Evolutionary conservation across 306 rosid genomes (phyloP).

Genomic region (Casuarina glauca): DNA sequence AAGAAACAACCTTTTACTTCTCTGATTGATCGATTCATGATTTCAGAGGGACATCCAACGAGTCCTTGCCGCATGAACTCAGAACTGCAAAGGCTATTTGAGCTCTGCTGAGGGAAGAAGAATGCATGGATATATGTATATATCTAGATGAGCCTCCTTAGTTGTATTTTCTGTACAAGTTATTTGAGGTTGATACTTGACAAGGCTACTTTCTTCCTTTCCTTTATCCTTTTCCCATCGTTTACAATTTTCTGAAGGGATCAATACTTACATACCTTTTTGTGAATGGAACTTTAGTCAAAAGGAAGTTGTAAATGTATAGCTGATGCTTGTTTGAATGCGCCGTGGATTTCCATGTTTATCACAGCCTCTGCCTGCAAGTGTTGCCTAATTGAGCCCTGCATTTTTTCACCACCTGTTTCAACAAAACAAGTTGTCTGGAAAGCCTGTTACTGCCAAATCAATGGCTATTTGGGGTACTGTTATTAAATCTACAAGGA

Average conservation of each 20-base stretch:
- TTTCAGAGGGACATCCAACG: slow-evolving; percentile 89
- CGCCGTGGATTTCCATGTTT: too few relatives aligned
- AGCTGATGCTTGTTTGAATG: too few relatives aligned
- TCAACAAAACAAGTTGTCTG: too few relatives aligned
- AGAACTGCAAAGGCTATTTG: slow-evolving; percentile 8
- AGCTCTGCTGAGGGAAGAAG: slow-evolving; percentile 12
- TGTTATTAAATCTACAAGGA: too few relatives aligned
- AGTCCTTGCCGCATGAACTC: slow-evolving; percentile 68
- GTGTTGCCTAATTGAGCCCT: too few relatives aligned
- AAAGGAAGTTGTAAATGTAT: too few relatives aligned
- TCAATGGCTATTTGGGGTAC: too few relatives aligned
- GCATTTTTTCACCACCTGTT: too few relatives aligned
- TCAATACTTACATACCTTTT: neutral
- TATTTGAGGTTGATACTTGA: neutral
- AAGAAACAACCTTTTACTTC: slow-evolving; percentile 12
- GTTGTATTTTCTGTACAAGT: neutral
- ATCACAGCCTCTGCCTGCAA: too few relatives aligned
- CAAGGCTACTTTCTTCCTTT: neutral
- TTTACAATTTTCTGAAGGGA: neutral
- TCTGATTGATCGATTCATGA: slow-evolving; percentile 8
- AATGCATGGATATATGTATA: slow-evolving; percentile 12
- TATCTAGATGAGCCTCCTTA: neutral
- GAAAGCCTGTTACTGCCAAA: too few relatives aligned
- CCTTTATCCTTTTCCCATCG: neutral
- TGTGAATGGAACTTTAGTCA: neutral